Evolutionary conservation across 2,329 filamentous ascomycete genomes (phyloP).

Genomic region (Aspergillus terreus): DNA sequence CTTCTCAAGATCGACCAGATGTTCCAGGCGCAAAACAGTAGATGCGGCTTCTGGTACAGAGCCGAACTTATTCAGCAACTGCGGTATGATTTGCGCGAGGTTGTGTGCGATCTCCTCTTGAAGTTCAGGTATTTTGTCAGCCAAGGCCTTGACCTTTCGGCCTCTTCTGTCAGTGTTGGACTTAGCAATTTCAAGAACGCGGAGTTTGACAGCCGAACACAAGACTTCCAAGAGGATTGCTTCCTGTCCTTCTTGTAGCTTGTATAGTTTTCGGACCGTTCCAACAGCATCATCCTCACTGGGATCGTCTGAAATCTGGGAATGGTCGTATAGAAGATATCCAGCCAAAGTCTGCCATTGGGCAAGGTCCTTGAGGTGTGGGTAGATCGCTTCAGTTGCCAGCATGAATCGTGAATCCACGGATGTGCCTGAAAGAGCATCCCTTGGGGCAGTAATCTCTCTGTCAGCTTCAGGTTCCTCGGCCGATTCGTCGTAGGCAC

Average conservation of each 20-base stretch:
- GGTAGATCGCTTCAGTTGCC: conserved; percentile 80
- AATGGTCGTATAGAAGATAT: conserved; percentile 91
- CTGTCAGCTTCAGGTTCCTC: conserved; percentile 26
- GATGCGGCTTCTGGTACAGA: conserved; percentile 83
- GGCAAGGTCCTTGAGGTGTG: conserved; percentile 73
- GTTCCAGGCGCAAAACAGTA: conserved; percentile 78
- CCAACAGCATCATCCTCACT: conserved; percentile 58
- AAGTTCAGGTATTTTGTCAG: conserved; percentile 61
- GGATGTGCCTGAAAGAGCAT: conserved; percentile 56
- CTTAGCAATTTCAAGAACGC: conserved; percentile 64
- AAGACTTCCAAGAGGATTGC: conserved; percentile 82
- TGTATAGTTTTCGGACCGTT: conserved; percentile 67
- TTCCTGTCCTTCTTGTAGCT: conserved; percentile 73
- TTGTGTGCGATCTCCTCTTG: conserved; percentile 76
- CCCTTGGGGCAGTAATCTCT: conserved; percentile 20
- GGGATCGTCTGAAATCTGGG: conserved; percentile 53
- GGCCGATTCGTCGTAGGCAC: conserved; percentile 71
- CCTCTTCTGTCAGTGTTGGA: conserved; percentile 53
- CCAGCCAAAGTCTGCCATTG: conserved; percentile 87
- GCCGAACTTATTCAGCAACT: conserved; percentile 86
- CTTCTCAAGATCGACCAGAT: conserved; percentile 78
- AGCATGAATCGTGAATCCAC: conserved; percentile 80
- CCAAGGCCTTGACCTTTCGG: conserved; percentile 57
- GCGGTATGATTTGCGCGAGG: conserved; percentile 75
- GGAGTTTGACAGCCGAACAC: conserved; percentile 73